Base-by-base conservation (phyloP, 164 flowering plant genomes). In the Houttuynia cordata region DNA sequence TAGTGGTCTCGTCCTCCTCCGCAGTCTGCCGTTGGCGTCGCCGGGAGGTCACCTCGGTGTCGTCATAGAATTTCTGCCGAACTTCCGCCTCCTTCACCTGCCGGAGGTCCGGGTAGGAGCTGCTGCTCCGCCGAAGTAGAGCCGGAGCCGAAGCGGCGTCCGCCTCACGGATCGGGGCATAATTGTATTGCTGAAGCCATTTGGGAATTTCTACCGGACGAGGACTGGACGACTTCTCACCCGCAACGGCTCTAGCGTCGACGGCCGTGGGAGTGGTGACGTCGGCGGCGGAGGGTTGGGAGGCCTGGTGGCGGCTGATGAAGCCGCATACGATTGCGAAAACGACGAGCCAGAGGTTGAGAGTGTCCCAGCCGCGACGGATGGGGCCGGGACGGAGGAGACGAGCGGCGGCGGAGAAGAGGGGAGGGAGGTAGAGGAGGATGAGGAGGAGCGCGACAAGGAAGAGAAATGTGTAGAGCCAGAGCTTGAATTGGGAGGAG, bases 301-400 rank as follows among this genome's bases (percentile, higher is more conserved):
- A 22, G 51, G 23, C 45, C 24, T 25, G 50, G 24, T 62, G 62
- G 25, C 80, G 64, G 7, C 83, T 71, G 13, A 91, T 79, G 59
- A 88, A 79, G 13, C 96, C 97, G 56, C 86, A 86, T 18, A 86
- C 66, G 60, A 88, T 80, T 10, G 96, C 97, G 34, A 86, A 81
- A 53, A 82, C 22, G 9, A 91, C 92, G 0, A 91, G 72, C 4
- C 85, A 20, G 17, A 91, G 56, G 56, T 81, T 91, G 45, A 91
- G 59, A 0, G 78, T 70, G 34, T 86, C 90, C 94, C 96, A 88
- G 57, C 84, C 68, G 24, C 68, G 80, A 71, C 69, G 78, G 14
- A 91, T 79, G 8, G 75, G 56, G 24, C 14, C 57, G 78, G 88
- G 88, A 50, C 64, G 63, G 52, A 80, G 24, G 41, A 76, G 62